Conservation (phyloP, 2,329 filamentous ascomycete species). For the Passalora sequoiae region DNA sequence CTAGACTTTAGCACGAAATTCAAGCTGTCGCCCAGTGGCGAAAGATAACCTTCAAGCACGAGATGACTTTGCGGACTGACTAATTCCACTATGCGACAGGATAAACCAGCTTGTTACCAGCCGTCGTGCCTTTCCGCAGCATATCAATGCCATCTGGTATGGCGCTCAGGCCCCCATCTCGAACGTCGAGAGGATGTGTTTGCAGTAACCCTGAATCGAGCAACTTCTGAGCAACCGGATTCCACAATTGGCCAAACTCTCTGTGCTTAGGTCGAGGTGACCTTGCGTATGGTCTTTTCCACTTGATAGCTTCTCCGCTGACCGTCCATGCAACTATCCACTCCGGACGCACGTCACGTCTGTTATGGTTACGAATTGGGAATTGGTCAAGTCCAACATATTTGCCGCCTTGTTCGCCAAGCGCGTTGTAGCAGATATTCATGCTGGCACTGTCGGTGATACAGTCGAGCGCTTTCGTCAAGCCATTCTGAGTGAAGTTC, state of each 20-base stretch:
- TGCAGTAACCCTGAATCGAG: slow-evolving; percentile 12
- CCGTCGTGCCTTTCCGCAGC: slow-evolving; percentile 16
- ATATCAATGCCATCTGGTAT: slow-evolving; percentile 14
- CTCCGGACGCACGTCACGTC: slow-evolving; percentile 18
- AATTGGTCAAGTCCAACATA: slow-evolving; percentile 21
- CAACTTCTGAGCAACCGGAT: slow-evolving; percentile 15
- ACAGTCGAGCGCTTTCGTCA: slow-evolving; percentile 16
- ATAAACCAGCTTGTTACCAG: slow-evolving; percentile 19
- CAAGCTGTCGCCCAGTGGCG: no score
- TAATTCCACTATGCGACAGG: slow-evolving; percentile 14
- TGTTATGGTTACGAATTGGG: slow-evolving; percentile 16
- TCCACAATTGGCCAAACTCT: slow-evolving; percentile 14
- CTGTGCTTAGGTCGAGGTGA: slow-evolving; percentile 15
- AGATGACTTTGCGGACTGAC: no score
- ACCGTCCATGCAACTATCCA: slow-evolving; percentile 22
- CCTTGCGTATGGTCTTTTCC: slow-evolving; percentile 17
- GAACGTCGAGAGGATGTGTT: slow-evolving; percentile 17
- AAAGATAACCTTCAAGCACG: no score
- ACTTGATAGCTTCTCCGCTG: slow-evolving; percentile 14
- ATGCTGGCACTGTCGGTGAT: slow-evolving; percentile 19
- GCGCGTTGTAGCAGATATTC: slow-evolving; percentile 18
- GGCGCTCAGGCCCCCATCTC: slow-evolving; percentile 13
- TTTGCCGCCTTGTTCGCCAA: slow-evolving; percentile 15
- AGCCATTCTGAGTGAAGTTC: slow-evolving; percentile 10
- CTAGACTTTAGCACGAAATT: no score